phyloP scores from a whole-genome alignment of 2,329 filamentous ascomycete genomes.

The Zarea fungicola region DNA sequence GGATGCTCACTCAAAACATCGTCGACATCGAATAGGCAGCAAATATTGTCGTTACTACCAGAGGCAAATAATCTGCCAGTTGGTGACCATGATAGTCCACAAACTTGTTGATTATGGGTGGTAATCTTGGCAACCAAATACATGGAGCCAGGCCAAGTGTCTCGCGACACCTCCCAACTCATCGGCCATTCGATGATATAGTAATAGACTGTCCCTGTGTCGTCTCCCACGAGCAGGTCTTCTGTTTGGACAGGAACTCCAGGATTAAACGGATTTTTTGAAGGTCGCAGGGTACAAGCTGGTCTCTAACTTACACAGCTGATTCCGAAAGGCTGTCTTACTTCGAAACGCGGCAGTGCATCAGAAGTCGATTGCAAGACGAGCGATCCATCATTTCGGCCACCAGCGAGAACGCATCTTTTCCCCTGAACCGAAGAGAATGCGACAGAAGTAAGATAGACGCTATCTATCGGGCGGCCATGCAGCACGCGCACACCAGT shows the following conservation, averaged over 20 bases:
- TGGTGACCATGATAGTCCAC: conserved; percentile 81
- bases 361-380: conserved; percentile 74
- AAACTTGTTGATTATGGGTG: conserved; percentile 84
- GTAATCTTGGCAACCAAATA: conserved; percentile 70
- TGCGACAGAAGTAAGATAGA: conserved; percentile 75
- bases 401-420: conserved; percentile 78
- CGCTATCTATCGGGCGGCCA: conserved; percentile 20
- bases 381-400: conserved; percentile 70
- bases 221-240: conserved; percentile 82
- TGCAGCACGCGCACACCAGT: conserved; percentile 53
- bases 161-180: conserved; percentile 54
- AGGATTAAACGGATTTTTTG: conserved; percentile 42
- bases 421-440: conserved; percentile 78
- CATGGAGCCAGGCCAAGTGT: conserved; percentile 73
- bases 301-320: conserved; percentile 81
- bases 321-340: conserved; percentile 65
- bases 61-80: conserved; percentile 75
- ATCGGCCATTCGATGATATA: conserved; percentile 85
- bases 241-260: conserved; percentile 60
- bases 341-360: conserved; percentile 64
- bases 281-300: conserved; percentile 46
- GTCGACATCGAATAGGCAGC: conserved; percentile 70
- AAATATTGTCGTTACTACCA: conserved; percentile 88
- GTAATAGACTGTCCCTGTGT: conserved; percentile 76
- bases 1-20: conserved; percentile 41